These are phyloP conservation scores for Penicillium taxi DNA, from an alignment of 495 filamentous ascomycete species.

Conservation along the genomic window DNA sequence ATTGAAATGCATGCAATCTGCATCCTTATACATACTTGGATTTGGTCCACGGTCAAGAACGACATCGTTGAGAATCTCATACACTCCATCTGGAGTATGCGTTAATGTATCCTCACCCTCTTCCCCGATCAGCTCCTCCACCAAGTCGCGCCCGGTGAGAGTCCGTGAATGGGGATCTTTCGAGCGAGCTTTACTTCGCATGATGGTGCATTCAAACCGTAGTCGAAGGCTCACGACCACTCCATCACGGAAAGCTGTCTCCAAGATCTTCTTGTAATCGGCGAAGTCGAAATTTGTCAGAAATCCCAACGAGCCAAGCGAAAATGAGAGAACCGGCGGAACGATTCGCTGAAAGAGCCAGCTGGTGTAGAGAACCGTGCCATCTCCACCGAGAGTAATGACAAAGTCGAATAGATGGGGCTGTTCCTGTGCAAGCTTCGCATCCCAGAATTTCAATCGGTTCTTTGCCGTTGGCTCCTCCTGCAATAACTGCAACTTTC, in stretches of 20 bases:
- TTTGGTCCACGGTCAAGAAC: conserved; percentile 90
- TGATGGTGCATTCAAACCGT: conserved; percentile 90
- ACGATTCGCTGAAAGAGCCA: conserved; percentile 98
- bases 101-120: conserved; percentile 72
- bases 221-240: conserved; percentile 82
- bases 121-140: conserved; percentile 82
- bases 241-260: conserved; percentile 67
- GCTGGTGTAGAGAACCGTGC: conserved; percentile 88
- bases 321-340: conserved; percentile 85
- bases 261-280: conserved; percentile 60
- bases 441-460: conserved; percentile 75
- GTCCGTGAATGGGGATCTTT: conserved; percentile 16
- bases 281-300: conserved; percentile 93
- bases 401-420: conserved; percentile 92
- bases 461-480: conserved; percentile 47
- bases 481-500: conserved; percentile 52
- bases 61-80: conserved; percentile 86
- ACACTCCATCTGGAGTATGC: conserved; percentile 70
- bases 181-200: conserved; percentile 57
- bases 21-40: conserved; percentile 52
- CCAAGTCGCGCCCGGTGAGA: conserved; percentile 53
- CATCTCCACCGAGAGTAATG: conserved; percentile 90
- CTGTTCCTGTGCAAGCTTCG: conserved; percentile 61
- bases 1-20: background rate
- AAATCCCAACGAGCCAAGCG: conserved; percentile 86